Conservation (phyloP, 495 filamentous ascomycete genomes). For the Penicillium parvum region DNA sequence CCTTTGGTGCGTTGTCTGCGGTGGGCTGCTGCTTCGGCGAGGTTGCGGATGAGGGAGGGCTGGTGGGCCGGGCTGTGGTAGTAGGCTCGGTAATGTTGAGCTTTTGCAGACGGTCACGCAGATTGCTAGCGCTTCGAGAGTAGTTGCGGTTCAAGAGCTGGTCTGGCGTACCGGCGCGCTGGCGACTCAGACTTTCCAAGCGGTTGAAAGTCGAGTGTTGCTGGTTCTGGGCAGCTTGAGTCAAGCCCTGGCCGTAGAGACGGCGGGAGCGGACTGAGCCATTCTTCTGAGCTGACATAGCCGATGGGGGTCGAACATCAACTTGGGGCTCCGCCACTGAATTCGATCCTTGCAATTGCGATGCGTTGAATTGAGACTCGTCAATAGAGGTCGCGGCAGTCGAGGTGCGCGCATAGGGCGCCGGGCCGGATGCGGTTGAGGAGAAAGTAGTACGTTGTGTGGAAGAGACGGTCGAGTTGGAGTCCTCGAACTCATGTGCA, state of each 20-base stretch:
- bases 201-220: slow-evolving; percentile 71
- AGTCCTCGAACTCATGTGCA: slow-evolving; percentile 48
- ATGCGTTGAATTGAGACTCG: slow-evolving; percentile 60
- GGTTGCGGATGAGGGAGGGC: slow-evolving; percentile 45
- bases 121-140: slow-evolving; percentile 53
- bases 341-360: slow-evolving; percentile 25
- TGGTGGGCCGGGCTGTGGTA: slow-evolving; percentile 41
- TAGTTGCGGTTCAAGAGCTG: slow-evolving; percentile 34
- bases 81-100: slow-evolving; percentile 40
- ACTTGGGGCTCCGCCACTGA: slow-evolving; percentile 17
- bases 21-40: slow-evolving; percentile 27
- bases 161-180: slow-evolving; percentile 39
- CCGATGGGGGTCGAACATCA: slow-evolving; percentile 13
- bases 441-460: slow-evolving; percentile 80
- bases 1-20: slow-evolving; percentile 19
- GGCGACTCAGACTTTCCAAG: slow-evolving; percentile 68
- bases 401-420: slow-evolving; percentile 65
- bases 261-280: slow-evolving; percentile 61
- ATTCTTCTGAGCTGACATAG: slow-evolving; percentile 38
- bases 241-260: slow-evolving; percentile 81
- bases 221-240: slow-evolving; percentile 75
- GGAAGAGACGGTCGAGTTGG: slow-evolving; percentile 61
- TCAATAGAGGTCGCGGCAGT: slow-evolving; percentile 89
- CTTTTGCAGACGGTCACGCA: slow-evolving; percentile 54
- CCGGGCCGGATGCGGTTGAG: slow-evolving; percentile 73